A percentile compares a stretch with the other conserved stretches of the same genome.
Conservation (phyloP, 805 yeast species). For the Metschnikowia peoriensis region DNA sequence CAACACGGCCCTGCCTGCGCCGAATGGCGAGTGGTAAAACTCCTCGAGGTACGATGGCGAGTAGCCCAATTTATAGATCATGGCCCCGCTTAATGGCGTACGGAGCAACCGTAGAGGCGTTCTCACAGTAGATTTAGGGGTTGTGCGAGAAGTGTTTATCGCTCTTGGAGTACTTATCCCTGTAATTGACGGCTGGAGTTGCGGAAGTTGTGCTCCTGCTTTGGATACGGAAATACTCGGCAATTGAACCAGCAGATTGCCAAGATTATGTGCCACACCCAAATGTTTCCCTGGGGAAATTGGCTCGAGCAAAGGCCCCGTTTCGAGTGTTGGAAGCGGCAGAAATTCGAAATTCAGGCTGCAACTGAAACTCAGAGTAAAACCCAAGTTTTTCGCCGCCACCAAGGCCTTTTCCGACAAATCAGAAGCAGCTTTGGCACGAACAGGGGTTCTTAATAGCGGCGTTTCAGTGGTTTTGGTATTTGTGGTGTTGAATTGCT, state of each 20-base stretch:
- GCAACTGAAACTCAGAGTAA: constrained; percentile 66
- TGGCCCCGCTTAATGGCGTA: constrained; percentile 44
- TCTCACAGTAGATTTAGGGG: constrained; percentile 35
- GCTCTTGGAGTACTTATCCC: constrained; percentile 12
- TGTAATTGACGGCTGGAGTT: constrained; percentile 12
- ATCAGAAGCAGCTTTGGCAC: constrained; percentile 20
- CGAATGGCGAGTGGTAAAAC: constrained; percentile 51
- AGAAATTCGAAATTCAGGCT: constrained; percentile 62
- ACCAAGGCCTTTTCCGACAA: constrained; percentile 42
- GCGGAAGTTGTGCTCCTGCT: neutral
- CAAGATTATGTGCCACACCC: constrained; percentile 4
- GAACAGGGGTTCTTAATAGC: constrained; percentile 16
- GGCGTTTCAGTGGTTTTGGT: neutral
- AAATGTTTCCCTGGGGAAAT: constrained; percentile 49
- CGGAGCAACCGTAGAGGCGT: constrained; percentile 38
- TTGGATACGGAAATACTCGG: constrained; percentile 13
- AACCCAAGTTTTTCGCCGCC: constrained; percentile 45
- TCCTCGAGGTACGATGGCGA: constrained; percentile 68
- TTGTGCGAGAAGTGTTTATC: constrained; percentile 22
- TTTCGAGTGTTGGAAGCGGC: constrained; percentile 55
- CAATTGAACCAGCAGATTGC: constrained; percentile 11
- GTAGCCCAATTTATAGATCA: constrained; percentile 56
- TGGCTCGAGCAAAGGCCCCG: constrained; percentile 68
- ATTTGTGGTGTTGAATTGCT: neutral
- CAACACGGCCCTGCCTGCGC: constrained; percentile 19